Conservation (phyloP, 306 rosid species). For the Begonia loranthoides region DNA sequence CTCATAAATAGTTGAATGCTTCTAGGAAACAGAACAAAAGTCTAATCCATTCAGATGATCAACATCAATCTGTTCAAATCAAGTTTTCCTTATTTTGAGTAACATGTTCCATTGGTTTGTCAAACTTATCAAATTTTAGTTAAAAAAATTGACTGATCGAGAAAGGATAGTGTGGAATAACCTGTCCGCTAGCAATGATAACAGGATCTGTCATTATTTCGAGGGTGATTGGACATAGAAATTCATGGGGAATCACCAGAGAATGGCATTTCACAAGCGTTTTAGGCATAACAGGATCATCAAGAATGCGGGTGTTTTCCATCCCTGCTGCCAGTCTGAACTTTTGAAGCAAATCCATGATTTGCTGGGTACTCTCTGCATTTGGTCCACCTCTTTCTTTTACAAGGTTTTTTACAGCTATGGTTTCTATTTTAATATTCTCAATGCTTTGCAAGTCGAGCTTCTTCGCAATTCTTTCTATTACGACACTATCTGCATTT, state of each 20-base stretch:
- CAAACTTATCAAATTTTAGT: no score
- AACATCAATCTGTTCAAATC: no score
- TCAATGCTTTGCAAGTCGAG: conserved; percentile 38
- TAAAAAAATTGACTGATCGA: no score
- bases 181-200: conserved; percentile 70
- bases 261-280: conserved; percentile 39
- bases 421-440: conserved; percentile 46
- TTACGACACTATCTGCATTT: conserved; percentile 46
- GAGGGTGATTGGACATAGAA: conserved; percentile 62
- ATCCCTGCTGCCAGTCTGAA: conserved; percentile 47
- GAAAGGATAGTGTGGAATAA: conserved; percentile 8
- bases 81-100: no score
- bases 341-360: conserved; percentile 51
- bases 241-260: conserved; percentile 69
- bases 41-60: no score
- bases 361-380: conserved; percentile 24
- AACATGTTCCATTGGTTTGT: no score
- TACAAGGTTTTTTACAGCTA: conserved; percentile 32
- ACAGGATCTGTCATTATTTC: conserved; percentile 78
- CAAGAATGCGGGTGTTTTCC: conserved; percentile 35
- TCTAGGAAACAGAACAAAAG: no score
- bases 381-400: conserved; percentile 44
- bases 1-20: no score
- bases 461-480: conserved; percentile 57
- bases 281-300: conserved; percentile 34